These are phyloP conservation scores for Amaranthus palmeri DNA, from an alignment of 148 eudicot species.

Conservation along the genomic window DNA sequence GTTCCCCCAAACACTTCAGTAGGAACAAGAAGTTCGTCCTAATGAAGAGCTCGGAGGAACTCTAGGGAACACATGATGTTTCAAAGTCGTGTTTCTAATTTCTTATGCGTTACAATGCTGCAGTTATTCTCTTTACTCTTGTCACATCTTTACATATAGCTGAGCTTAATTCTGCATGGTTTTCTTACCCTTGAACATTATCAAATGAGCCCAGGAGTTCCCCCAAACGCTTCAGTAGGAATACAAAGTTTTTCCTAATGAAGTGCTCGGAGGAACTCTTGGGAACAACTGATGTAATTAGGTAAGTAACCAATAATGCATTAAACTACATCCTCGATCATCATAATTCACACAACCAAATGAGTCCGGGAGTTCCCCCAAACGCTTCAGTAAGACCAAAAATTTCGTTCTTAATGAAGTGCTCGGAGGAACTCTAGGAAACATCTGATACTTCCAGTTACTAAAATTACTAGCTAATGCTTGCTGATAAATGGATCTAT, in stretches of 20 bases:
- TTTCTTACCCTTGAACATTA: too few species aligned
- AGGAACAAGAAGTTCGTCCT: not conserved
- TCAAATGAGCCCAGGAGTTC: too few species aligned
- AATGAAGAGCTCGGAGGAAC: conserved; percentile 18
- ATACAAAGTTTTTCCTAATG: too few species aligned
- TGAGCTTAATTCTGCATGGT: not conserved
- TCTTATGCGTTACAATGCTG: not conserved
- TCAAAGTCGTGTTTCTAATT: not conserved
- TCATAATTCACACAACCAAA: conserved; percentile 1
- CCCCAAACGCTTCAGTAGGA: too few species aligned
- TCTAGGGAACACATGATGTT: conserved; percentile 16
- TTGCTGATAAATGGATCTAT: not conserved
- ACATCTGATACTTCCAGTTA: conserved; percentile 4
- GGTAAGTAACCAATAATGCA: too few species aligned
- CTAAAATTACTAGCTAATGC: not conserved
- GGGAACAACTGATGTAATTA: too few species aligned
- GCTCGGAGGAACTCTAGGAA: conserved; percentile 31
- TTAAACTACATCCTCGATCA: too few species aligned
- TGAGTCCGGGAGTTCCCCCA: conserved; percentile 32
- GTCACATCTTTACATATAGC: not conserved
- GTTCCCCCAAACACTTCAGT: conserved; percentile 26
- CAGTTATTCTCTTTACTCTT: too few species aligned
- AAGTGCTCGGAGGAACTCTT: too few species aligned
- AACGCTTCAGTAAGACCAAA: conserved; percentile 23
- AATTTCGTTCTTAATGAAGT: conserved; percentile 15